These are phyloP conservation scores for Leccinum obscurum DNA, from an alignment of 768 basidiomycete species.

Conservation along the genomic window DNA sequence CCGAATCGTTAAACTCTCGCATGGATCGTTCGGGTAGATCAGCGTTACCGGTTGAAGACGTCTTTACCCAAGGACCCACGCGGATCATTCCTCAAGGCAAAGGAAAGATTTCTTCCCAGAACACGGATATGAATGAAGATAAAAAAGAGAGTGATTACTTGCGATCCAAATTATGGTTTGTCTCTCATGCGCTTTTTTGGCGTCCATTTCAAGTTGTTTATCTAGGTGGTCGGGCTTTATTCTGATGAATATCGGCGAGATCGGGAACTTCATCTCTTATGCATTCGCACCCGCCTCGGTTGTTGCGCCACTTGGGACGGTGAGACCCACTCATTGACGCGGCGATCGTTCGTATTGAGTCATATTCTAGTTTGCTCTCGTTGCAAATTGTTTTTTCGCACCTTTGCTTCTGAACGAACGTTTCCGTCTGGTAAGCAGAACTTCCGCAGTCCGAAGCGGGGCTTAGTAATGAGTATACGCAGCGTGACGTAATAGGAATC, in stretches of 20 bases:
- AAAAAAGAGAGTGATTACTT: constrained; percentile 74
- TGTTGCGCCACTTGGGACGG: constrained; percentile 94
- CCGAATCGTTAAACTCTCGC: constrained; percentile 2
- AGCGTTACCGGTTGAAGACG: constrained; percentile 41
- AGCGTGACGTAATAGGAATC: constrained; percentile 82
- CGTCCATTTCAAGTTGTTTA: constrained; percentile 2
- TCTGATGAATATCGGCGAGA: constrained; percentile 90
- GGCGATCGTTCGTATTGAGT: constrained; percentile 1
- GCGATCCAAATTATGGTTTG: constrained; percentile 80
- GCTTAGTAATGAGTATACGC: constrained; percentile 14
- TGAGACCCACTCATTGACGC: constrained; percentile 37
- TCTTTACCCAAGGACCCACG: constrained; percentile 27
- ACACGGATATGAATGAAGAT: constrained; percentile 24
- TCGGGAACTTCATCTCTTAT: constrained; percentile 88
- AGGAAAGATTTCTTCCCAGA: constrained; percentile 16
- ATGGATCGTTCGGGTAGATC: constrained; percentile 4
- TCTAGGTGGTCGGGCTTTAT: constrained; percentile 86
- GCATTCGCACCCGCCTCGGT: constrained; percentile 90
- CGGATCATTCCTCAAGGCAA: constrained; percentile 8
- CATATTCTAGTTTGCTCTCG: constrained; percentile 72
- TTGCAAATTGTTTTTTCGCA: constrained; percentile 94
- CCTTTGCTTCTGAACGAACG: constrained; percentile 81
- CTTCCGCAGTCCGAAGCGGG: constrained; percentile 2
- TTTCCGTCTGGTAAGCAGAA: constrained; percentile 65
- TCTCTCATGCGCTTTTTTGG: constrained; percentile 7